Evolutionary conservation across 371 early-diverging fungal genomes (phyloP), one percentile per base, ranked within the genome.

Genomic region (Mortierella sp.): DNA sequence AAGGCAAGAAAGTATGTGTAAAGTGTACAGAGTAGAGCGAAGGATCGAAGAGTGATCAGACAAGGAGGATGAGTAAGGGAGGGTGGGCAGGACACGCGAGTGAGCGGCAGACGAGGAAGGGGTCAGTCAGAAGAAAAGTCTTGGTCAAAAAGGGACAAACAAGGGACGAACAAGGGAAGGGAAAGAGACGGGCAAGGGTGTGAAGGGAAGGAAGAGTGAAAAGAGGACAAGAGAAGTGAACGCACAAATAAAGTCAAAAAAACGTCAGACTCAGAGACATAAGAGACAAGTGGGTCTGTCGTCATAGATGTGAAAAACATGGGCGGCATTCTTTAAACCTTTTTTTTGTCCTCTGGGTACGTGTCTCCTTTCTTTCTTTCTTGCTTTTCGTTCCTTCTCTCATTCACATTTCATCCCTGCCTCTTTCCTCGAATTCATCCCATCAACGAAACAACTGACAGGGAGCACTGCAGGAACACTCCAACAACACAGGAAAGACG

Each of bases 301-400:
- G 34, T 61, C 34, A 34, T 61, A 22, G 34, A 22, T 14, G 22
- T 29, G 26, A 9, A 24, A 6, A 6, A 24, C 19, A 19, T 16
- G 19, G 58, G 4, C 31, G 24, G 19, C 45, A 63, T 64, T 71
- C 64, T 44, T 71, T 83, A 74, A 48, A 85, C 89, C 80, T 88
- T 86, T 22, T 81, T 79, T 71, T 55, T 55, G 26, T 10, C 29
- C 88, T 88, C 70, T 88, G 82, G 26, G 72, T 77, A 41, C 80
- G 73, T 71, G 87, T 86, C 48, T 73, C 85, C 70, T 77, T 85
- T 52, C 76, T 66, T 29, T 64, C 72, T 26, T 75, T 69, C 44
- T 86, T 79, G 22, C 68, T 66, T 52, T 64, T 72, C 82, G 65
- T 79, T 73, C 76, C 45, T 22, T 37, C 64, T 69, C 47, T 68